These are phyloP conservation scores for Wickerhamomyces sp. DNA, from an alignment of 1,139 yeast genomes.

Conservation along the genomic window DNA sequence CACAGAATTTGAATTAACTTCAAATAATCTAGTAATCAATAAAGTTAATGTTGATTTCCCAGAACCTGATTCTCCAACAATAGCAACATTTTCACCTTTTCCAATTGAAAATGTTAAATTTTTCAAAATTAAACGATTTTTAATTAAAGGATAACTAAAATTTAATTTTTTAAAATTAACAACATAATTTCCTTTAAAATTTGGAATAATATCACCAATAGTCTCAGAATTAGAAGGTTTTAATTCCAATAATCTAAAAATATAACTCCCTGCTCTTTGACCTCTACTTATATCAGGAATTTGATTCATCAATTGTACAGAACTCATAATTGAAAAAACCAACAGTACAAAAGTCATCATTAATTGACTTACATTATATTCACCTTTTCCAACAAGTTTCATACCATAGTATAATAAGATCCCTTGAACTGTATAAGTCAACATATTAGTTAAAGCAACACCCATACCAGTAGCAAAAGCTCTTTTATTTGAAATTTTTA, in stretches of 20 bases:
- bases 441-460: conserved; percentile 48
- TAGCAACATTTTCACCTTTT: conserved; percentile 49
- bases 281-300: conserved; percentile 80
- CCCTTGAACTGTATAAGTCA: conserved; percentile 60
- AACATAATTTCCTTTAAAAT: conserved; percentile 14
- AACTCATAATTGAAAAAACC: conserved; percentile 65
- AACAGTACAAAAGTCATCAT: conserved; percentile 69
- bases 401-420: conserved; percentile 74
- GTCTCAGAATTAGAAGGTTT: conserved; percentile 27
- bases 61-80: conserved; percentile 74
- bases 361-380: conserved; percentile 52
- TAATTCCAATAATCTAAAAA: conserved; percentile 41
- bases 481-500: conserved; percentile 38
- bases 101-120: conserved; percentile 37
- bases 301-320: conserved; percentile 53
- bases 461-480: conserved; percentile 56
- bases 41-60: conserved; percentile 72
- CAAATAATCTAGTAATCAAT: conserved; percentile 49
- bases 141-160: conserved; percentile 43
- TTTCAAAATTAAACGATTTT: conserved; percentile 29
- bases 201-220: conserved; percentile 24
- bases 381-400: conserved; percentile 50
- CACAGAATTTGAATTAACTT: conserved; percentile 32
- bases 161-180: conserved; percentile 39
- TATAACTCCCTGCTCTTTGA: conserved; percentile 59